Conservation (phyloP, 257 asterid species). For the Ilex asprella region DNA sequence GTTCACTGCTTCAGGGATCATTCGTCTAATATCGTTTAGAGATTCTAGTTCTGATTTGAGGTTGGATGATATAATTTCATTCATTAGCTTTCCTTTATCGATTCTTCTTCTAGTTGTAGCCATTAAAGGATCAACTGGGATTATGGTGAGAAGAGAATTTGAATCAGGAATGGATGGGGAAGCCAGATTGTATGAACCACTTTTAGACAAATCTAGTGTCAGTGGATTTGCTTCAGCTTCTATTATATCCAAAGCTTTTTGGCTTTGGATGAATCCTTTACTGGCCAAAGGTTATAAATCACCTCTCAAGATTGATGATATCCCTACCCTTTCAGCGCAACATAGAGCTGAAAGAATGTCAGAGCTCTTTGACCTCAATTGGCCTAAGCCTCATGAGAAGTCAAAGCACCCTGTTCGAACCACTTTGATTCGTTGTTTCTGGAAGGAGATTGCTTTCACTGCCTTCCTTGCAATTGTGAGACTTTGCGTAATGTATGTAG, state of each 20-base stretch:
- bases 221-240: conserved; percentile 80
- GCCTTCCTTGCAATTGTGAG: conserved; percentile 67
- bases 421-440: conserved; percentile 67
- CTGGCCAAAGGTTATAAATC: conserved; percentile 55
- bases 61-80: conserved; percentile 48
- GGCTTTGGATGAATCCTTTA: conserved; percentile 91
- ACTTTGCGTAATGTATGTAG: conserved; percentile 72
- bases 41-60: conserved; percentile 33
- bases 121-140: conserved; percentile 65
- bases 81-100: conserved; percentile 37
- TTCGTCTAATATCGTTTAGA: conserved; percentile 33
- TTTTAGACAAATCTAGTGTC: conserved; percentile 37
- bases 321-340: conserved; percentile 69
- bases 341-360: conserved; percentile 75
- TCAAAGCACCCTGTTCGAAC: conserved; percentile 65
- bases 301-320: conserved; percentile 63
- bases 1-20: conserved; percentile 39
- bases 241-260: conserved; percentile 54
- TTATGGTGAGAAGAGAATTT: conserved; percentile 19
- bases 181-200: conserved; percentile 23
- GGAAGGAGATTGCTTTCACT: conserved; percentile 61
- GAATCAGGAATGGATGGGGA: conserved; percentile 27
- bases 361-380: conserved; percentile 41
- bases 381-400: conserved; percentile 78
- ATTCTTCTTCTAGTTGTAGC: conserved; percentile 38